A percentile compares a stretch with the other conserved stretches of the same genome.
Evolutionary conservation across 306 rosid genomes (phyloP).

Genomic region (Bauhinia variegata): DNA sequence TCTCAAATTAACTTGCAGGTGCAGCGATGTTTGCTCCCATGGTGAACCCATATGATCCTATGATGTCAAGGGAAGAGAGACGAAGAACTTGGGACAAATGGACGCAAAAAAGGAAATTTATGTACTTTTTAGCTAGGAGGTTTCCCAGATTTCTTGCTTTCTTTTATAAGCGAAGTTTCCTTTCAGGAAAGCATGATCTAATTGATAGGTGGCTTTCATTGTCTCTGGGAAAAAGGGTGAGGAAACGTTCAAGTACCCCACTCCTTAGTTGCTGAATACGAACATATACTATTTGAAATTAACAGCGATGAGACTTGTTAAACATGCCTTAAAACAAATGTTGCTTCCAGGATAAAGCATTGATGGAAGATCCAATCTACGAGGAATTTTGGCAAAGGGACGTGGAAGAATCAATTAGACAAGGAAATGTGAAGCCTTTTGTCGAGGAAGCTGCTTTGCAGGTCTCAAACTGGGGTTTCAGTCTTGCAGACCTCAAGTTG

Average conservation of each 20-base stretch:
- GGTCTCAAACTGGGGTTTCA: constrained; percentile 95
- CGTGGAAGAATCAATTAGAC: constrained; percentile 94
- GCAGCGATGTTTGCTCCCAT: constrained; percentile 96
- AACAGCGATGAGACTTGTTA: constrained; percentile 21
- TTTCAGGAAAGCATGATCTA: constrained; percentile 90
- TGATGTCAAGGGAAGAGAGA: constrained; percentile 75
- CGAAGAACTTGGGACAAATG: constrained; percentile 83
- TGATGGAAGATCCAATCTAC: constrained; percentile 87
- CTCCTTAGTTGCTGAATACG: constrained; percentile 3
- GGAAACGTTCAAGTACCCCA: constrained; percentile 26
- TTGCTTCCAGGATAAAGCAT: constrained; percentile 75
- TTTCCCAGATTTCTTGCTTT: constrained; percentile 67
- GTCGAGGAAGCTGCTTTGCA: constrained; percentile 90
- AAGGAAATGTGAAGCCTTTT: constrained; percentile 71
- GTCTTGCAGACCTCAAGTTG: constrained; percentile 85
- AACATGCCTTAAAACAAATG: constrained; percentile 9
- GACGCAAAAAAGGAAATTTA: constrained; percentile 65
- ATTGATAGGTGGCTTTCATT: constrained; percentile 86
- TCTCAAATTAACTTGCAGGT: constrained; percentile 59
- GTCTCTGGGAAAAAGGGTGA: constrained; percentile 89
- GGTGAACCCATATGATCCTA: constrained; percentile 89
- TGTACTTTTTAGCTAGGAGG: constrained; percentile 72
- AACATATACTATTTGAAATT: constrained; percentile 16
- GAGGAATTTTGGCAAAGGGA: constrained; percentile 99
- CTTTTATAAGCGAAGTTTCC: constrained; percentile 75